phyloP scores from a whole-genome alignment of 331 rosid species.

The Rhamnella rubrinervis region DNA sequence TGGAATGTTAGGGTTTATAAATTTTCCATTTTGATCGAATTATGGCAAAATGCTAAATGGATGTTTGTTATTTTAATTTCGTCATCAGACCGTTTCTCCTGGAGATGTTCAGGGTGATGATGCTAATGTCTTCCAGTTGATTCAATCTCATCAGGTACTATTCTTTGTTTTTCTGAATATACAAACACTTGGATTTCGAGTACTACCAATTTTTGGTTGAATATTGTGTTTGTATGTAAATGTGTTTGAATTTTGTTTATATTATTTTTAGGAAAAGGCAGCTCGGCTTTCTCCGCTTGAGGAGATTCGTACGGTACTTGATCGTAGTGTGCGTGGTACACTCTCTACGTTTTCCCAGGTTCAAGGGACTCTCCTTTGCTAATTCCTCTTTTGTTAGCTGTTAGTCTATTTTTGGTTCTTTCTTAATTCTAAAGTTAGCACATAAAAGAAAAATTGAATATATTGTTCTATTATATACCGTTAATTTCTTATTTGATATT shows the following conservation, averaged over 20 bases:
- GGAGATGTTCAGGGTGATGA: conserved; percentile 45
- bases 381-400: conserved; percentile 1
- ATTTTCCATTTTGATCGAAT: background rate
- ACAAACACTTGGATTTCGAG: background rate
- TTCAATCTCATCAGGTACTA: conserved; percentile 83
- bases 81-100: conserved; percentile 46
- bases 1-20: background rate
- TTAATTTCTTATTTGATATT: too few species aligned
- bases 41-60: background rate
- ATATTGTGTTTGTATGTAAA: background rate
- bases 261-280: conserved; percentile 66
- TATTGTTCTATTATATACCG: too few species aligned
- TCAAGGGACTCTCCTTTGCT: conserved; percentile 11
- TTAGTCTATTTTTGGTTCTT: background rate
- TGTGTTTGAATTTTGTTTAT: conserved; percentile 3
- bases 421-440: background rate
- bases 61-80: conserved; percentile 9
- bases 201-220: background rate
- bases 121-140: conserved; percentile 51
- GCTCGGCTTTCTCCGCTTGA: conserved; percentile 71
- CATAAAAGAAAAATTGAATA: too few species aligned
- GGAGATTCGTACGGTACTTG: conserved; percentile 76
- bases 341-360: conserved; percentile 90
- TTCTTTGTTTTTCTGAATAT: background rate
- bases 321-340: conserved; percentile 66